Conservation (phyloP, 345 rosid species). For the Brassica juncea region DNA sequence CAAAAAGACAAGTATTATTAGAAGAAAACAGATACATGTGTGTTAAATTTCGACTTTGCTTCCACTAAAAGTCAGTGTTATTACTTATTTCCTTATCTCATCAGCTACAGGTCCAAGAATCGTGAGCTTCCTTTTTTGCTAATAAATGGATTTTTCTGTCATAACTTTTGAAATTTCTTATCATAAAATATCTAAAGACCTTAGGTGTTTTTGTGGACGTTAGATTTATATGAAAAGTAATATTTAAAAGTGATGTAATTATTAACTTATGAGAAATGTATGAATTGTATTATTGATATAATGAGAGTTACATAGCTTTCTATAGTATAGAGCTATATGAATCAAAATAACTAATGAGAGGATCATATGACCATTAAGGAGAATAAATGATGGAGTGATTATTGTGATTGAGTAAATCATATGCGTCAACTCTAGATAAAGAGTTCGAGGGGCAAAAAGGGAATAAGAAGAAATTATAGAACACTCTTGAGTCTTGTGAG, state of each 20-base stretch:
- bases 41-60: background rate
- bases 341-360: too few species aligned
- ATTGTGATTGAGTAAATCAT: too few species aligned
- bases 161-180: background rate
- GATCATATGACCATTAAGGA: too few species aligned
- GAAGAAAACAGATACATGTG: background rate
- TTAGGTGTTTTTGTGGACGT: background rate
- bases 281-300: too few species aligned
- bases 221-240: background rate
- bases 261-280: too few species aligned
- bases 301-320: too few species aligned
- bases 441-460: slow-evolving; percentile 17
- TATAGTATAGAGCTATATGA: too few species aligned
- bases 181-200: background rate
- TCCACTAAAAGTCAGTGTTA: background rate
- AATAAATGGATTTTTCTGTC: background rate
- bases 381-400: too few species aligned
- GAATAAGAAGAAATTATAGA: background rate
- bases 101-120: background rate
- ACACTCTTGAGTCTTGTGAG: slow-evolving; percentile 6
- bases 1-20: background rate
- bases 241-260: too few species aligned
- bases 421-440: background rate
- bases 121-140: background rate
- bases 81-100: background rate